Percentiles rank a stretch among this genome's conserved stretches.
Evolutionary conservation across 345 rosid species (phyloP).

Genomic region (Psidium guajava): DNA sequence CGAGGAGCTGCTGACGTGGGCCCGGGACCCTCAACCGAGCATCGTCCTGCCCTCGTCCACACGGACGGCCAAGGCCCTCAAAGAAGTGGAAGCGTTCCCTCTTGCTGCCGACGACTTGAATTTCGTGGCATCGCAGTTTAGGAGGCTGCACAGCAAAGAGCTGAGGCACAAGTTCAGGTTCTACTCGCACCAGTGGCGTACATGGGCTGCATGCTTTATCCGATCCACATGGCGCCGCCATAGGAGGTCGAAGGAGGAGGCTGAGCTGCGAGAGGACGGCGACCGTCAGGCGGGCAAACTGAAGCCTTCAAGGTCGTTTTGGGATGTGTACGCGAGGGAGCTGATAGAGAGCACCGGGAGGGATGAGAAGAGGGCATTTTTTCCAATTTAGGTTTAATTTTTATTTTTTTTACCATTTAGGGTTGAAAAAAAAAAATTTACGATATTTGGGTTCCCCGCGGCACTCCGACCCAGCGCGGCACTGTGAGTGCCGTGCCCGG

Average conservation of each 20-base stretch:
- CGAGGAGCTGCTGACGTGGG: constrained; percentile 19
- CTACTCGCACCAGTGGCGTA: constrained; percentile 14
- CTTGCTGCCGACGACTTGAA: constrained; percentile 11
- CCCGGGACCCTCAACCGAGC: constrained; percentile 3
- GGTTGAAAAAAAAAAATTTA: no score
- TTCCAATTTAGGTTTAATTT: no score
- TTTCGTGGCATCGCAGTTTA: constrained; percentile 17
- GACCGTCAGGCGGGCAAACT: neutral
- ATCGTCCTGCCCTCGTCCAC: constrained; percentile 12
- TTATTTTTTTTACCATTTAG: no score
- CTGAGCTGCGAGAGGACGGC: neutral
- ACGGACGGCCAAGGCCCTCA: constrained; percentile 10
- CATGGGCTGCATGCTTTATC: constrained; percentile 17
- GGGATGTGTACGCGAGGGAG: neutral
- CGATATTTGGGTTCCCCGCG: no score
- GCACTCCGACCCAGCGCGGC: no score
- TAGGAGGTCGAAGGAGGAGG: neutral
- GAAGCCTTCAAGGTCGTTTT: constrained; percentile 1
- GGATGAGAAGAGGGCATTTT: constrained; percentile 9
- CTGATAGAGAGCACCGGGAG: constrained; percentile 3
- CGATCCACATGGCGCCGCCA: constrained; percentile 13
- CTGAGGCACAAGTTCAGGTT: constrained; percentile 12
- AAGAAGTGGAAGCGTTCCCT: constrained; percentile 17
- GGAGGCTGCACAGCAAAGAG: constrained; percentile 11
- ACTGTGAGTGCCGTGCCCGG: no score